A percentile compares a stretch with the other conserved stretches of the same genome.
Conservation (phyloP, 208 protist species). For the Trypanosomatidae sp. region DNA sequence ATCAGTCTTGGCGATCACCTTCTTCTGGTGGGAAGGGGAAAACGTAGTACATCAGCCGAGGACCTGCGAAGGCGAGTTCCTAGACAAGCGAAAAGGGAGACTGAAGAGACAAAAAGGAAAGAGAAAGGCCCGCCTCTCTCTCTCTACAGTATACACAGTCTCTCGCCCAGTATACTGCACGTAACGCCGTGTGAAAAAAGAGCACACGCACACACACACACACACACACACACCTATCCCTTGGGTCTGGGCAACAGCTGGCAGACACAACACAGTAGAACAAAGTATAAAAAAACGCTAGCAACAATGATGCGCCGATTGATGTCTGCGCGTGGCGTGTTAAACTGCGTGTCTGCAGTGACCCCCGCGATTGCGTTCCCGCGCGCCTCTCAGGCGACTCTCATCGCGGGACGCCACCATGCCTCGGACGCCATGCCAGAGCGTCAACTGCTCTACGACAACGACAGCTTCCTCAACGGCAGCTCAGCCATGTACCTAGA, state of each 20-base stretch:
- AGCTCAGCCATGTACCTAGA: conserved; percentile 85
- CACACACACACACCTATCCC: background rate
- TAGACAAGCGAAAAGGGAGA: background rate
- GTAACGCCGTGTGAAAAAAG: background rate
- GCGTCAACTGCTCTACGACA: conserved; percentile 70
- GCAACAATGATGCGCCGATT: conserved; percentile 66
- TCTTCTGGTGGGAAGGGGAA: background rate
- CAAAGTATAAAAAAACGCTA: conserved; percentile 1
- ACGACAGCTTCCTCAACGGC: conserved; percentile 87
- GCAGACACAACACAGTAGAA: background rate
- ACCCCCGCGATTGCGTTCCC: conserved; percentile 3
- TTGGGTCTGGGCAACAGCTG: background rate
- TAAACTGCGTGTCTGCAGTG: conserved; percentile 18
- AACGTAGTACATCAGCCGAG: background rate
- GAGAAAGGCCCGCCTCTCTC: background rate
- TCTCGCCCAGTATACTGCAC: background rate
- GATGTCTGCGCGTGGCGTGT: conserved; percentile 14
- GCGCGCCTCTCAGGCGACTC: conserved; percentile 2
- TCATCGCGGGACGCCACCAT: conserved; percentile 12
- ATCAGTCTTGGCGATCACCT: background rate
- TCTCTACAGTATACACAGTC: background rate
- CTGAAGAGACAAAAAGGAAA: conserved; percentile 7
- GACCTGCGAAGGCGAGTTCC: background rate
- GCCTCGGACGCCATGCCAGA: conserved; percentile 29
- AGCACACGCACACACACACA: background rate